phyloP scores from a whole-genome alignment of 2,329 filamentous ascomycete species.

The Verticillium alfalfae region DNA sequence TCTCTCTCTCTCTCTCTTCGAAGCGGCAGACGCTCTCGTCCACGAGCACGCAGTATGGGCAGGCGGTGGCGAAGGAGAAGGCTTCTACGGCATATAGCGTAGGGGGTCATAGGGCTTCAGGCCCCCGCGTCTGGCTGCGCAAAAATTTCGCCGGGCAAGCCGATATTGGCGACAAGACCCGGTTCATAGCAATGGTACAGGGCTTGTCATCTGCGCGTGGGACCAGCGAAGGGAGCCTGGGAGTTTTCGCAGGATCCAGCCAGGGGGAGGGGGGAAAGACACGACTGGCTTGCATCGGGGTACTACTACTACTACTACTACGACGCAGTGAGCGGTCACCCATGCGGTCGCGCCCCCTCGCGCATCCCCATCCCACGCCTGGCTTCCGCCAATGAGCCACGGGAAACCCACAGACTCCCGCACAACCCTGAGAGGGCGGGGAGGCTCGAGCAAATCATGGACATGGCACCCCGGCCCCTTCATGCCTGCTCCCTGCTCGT shows the following conservation, averaged over 20 bases:
- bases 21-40: too few relatives aligned
- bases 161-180: background rate
- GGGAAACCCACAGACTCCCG: conserved; percentile 15
- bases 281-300: conserved; percentile 8
- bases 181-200: conserved; percentile 3
- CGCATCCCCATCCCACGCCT: conserved; percentile 1
- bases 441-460: background rate
- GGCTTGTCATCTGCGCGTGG: conserved; percentile 5
- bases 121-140: background rate
- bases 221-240: conserved; percentile 2
- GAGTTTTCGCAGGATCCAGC: background rate
- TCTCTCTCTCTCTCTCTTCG: background rate
- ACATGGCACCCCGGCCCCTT: background rate
- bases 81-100: background rate
- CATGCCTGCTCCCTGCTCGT: background rate
- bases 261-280: background rate
- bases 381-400: conserved; percentile 12
- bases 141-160: background rate
- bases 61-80: background rate
- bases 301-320: conserved; percentile 4
- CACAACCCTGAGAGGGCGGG: conserved; percentile 11
- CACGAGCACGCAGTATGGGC: too few relatives aligned
- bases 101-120: background rate
- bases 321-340: conserved; percentile 9
- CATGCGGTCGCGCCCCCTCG: conserved; percentile 7